Evolutionary conservation across 2,329 filamentous ascomycete species (phyloP), one percentile per base, ranked within the genome.

Genomic region (Colletotrichum tropicale): DNA sequence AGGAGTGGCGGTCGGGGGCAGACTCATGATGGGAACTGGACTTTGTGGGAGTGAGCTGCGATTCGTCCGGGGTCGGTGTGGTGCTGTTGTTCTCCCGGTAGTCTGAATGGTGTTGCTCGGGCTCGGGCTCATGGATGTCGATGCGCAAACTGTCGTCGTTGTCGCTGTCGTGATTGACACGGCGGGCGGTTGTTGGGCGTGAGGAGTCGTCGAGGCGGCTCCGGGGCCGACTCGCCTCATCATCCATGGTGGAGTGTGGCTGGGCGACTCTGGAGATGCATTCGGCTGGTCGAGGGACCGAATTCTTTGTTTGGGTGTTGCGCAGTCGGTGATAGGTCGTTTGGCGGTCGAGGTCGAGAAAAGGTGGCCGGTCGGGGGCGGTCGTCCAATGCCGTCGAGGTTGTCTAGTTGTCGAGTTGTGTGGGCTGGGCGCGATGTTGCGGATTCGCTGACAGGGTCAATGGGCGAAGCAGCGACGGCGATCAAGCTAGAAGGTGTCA

Each of bases 221-320:
- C 72, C 30, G 72, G 58, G 74, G 68, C 68, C 67, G 71, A 67
- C 34, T 78, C 77, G 84, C 82, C 81, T 82, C 82, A 78, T 81
- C 79, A 76, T 83, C 82, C 85, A 86, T 86, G 81, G 80, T 81
- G 81, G 83, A 48, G 24, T 65, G 48, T 66, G 56, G 71, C 67
- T 56, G 58, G 30, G 38, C 32, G 36, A 38, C 16, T 70, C 48
- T 65, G 68, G 55, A 65, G 34, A 75, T 77, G 76, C 76, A 77
- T 77, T 28, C 74, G 74, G 76, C 67, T 75, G 64, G 75, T 62
- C 52, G 61, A 28, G 36, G 64, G 24, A 21, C 9, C 18, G 8
- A 15, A 8, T 65, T 64, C 62, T 75, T 70, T 75, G 71, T 71
- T 26, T 62, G 60, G 7, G n/a, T 64, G 28, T 21, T 38, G 30